Percentiles rank a stretch among this genome's conserved stretches.
Conservation (phyloP, 2,329 filamentous ascomycete genomes). For the Paecilomyces dactylethromorphus region DNA sequence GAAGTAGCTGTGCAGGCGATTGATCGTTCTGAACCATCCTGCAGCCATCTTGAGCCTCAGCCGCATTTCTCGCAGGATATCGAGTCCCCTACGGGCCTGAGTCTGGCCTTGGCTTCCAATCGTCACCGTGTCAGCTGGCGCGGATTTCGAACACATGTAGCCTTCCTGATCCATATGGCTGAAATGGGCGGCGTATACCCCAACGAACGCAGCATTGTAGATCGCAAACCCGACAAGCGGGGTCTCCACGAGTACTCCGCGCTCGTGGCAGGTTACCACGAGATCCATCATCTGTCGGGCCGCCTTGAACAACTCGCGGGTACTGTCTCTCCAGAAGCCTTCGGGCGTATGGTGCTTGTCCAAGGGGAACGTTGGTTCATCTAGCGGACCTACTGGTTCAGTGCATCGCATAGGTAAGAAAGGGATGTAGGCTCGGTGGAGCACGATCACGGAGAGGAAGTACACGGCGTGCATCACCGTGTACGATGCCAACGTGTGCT, state of each 20-base stretch:
- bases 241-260: conserved; percentile 47
- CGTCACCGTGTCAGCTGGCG: conserved; percentile 11
- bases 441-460: conserved; percentile 48
- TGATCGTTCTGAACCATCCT: conserved; percentile 39
- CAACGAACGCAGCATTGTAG: conserved; percentile 47
- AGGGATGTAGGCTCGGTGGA: conserved; percentile 51
- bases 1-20: conserved; percentile 36
- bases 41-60: conserved; percentile 33
- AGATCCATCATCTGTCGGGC: conserved; percentile 49
- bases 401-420: conserved; percentile 46
- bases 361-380: conserved; percentile 41
- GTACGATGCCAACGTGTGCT: conserved; percentile 47
- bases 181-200: conserved; percentile 49
- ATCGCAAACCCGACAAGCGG: conserved; percentile 50
- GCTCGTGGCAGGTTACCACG: conserved; percentile 45
- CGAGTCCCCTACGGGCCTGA: conserved; percentile 31
- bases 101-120: conserved; percentile 23
- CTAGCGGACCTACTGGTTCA: conserved; percentile 48
- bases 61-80: conserved; percentile 35
- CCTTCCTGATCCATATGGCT: conserved; percentile 50
- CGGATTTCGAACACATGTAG: conserved; percentile 33
- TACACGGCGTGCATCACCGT: conserved; percentile 50
- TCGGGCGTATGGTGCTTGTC: conserved; percentile 38
- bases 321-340: conserved; percentile 49
- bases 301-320: conserved; percentile 44